These are phyloP conservation scores for Bocquillonia castaneifolia DNA, from an alignment of 441 rosid genomes.

Conservation along the genomic window DNA sequence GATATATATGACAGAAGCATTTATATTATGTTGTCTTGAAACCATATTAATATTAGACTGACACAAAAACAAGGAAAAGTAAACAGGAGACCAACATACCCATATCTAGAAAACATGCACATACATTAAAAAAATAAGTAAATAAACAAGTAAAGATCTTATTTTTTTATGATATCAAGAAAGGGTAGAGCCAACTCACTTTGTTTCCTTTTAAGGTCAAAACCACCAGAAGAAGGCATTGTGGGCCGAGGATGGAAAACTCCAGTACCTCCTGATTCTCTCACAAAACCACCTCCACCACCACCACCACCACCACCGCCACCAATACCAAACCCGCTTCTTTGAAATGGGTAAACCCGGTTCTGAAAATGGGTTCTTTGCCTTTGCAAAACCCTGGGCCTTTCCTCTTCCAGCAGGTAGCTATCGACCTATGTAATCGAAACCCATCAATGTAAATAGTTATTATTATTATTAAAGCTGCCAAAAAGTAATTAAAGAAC, in stretches of 20 bases:
- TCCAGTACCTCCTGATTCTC: slow-evolving; percentile 47
- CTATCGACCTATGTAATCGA: slow-evolving; percentile 26
- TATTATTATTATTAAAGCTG: slow-evolving; percentile 21
- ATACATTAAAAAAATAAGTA: neutral
- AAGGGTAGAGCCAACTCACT: slow-evolving; percentile 20
- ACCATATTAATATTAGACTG: neutral
- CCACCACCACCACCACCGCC: slow-evolving; percentile 20
- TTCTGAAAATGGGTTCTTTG: slow-evolving; percentile 27
- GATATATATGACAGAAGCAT: too few relatives aligned
- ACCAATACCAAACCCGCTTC: slow-evolving; percentile 18
- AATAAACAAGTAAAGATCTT: too few relatives aligned
- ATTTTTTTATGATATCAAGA: too few relatives aligned
- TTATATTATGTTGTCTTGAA: slow-evolving; percentile 2
- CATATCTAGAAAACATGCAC: neutral
- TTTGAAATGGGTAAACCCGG: slow-evolving; percentile 25
- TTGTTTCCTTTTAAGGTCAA: slow-evolving; percentile 25
- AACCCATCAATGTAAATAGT: neutral
- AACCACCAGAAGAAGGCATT: neutral
- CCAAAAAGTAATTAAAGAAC: slow-evolving; percentile 9
- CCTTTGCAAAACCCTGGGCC: slow-evolving; percentile 27
- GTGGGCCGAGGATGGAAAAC: slow-evolving; percentile 44
- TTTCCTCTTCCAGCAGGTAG: slow-evolving; percentile 22
- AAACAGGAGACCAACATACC: neutral
- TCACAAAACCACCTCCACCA: slow-evolving; percentile 23
- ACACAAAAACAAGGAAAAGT: neutral